Conservation (phyloP, 768 basidiomycete genomes). For the Boletus speciosus region DNA sequence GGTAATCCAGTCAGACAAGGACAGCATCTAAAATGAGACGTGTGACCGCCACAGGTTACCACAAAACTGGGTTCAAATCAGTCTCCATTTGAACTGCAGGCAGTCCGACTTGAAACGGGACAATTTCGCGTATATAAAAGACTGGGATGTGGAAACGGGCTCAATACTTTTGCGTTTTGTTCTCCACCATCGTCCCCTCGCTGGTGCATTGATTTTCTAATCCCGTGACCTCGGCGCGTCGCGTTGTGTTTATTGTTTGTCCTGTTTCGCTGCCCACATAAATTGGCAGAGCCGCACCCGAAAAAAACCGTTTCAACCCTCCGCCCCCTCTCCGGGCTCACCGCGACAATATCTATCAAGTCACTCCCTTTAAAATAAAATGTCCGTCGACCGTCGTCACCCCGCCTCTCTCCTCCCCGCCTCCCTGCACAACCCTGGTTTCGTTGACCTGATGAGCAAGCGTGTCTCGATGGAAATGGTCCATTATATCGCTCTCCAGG, state of each 20-base stretch:
- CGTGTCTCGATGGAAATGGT: conserved; percentile 86
- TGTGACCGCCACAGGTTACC: background rate
- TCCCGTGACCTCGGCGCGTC: conserved; percentile 31
- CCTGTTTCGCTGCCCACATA: conserved; percentile 1
- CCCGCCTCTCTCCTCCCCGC: conserved; percentile 82
- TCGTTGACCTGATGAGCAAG: conserved; percentile 74
- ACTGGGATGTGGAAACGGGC: background rate
- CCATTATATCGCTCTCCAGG: conserved; percentile 75
- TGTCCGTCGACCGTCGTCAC: conserved; percentile 46
- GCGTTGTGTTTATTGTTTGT: conserved; percentile 14
- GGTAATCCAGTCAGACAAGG: conserved; percentile 47
- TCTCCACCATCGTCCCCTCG: background rate
- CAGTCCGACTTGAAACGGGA: background rate
- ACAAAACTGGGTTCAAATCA: too few species aligned
- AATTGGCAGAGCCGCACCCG: conserved; percentile 3
- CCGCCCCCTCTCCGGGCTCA: background rate
- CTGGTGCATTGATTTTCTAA: conserved; percentile 15
- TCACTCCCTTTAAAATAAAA: conserved; percentile 30
- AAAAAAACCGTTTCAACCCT: background rate
- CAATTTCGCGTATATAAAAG: background rate
- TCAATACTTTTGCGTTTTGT: background rate
- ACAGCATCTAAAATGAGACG: conserved; percentile 8
- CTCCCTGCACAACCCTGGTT: conserved; percentile 71
- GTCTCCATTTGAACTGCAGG: background rate
- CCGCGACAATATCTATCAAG: conserved; percentile 31